Evolutionary conservation across 371 early-diverging fungal species (phyloP).

Genomic region (Mucor irregularis): DNA sequence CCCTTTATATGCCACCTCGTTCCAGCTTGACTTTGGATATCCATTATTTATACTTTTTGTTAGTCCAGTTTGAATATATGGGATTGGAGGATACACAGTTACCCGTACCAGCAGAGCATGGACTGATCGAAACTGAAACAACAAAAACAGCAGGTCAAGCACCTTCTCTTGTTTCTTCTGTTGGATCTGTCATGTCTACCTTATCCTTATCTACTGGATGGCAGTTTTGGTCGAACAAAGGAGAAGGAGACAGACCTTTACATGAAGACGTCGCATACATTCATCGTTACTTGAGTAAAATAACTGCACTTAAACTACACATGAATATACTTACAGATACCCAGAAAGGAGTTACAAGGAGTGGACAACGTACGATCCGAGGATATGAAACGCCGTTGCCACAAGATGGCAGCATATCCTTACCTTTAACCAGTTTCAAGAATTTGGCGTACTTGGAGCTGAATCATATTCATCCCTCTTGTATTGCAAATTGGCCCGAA

Average conservation of each 20-base stretch:
- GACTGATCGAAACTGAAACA: constrained; percentile 38
- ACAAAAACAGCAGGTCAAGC: constrained; percentile 32
- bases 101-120: constrained; percentile 31
- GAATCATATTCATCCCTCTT: constrained; percentile 43
- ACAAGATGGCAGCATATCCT: constrained; percentile 38
- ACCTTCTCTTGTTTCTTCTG: constrained; percentile 55
- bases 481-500: constrained; percentile 52
- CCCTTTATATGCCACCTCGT: constrained; percentile 39
- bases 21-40: constrained; percentile 57
- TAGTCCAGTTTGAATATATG: constrained; percentile 60
- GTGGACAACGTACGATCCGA: constrained; percentile 49
- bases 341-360: constrained; percentile 34
- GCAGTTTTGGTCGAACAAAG: constrained; percentile 56
- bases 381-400: constrained; percentile 45
- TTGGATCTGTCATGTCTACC: constrained; percentile 58
- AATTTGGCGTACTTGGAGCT: constrained; percentile 55
- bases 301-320: constrained; percentile 55
- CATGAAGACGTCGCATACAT: constrained; percentile 60
- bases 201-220: constrained; percentile 63
- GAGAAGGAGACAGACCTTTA: constrained; percentile 29
- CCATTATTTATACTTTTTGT: constrained; percentile 59
- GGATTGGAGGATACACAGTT: constrained; percentile 56
- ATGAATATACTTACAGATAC: constrained; percentile 40
- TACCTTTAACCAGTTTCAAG: constrained; percentile 45
- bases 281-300: constrained; percentile 46